Evolutionary conservation across 1,139 yeast species (phyloP).

Genomic region (Diutina siamensis): DNA sequence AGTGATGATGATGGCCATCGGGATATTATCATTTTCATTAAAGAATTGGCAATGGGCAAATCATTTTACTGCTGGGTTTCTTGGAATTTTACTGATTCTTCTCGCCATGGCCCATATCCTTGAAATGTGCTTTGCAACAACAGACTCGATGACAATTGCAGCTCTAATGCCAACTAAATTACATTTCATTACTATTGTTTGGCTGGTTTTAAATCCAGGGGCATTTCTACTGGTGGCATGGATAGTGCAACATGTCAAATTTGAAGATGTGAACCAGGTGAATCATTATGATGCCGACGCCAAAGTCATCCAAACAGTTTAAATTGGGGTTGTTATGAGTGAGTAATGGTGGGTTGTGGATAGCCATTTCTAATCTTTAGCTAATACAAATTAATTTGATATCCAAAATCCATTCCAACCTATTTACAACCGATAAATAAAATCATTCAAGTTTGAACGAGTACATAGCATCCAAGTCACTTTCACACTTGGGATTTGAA

Average conservation of each 20-base stretch:
- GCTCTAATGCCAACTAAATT: neutral
- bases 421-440: neutral
- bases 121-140: neutral
- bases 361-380: too few relatives aligned
- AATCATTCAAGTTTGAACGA: slow-evolving; percentile 25
- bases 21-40: neutral
- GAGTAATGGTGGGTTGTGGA: too few relatives aligned
- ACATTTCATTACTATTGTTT: neutral
- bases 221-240: neutral
- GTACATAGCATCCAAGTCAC: slow-evolving; percentile 31
- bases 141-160: neutral
- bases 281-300: neutral
- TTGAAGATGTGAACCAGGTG: neutral
- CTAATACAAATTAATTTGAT: too few relatives aligned
- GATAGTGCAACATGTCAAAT: neutral
- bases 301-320: too few relatives aligned
- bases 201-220: neutral
- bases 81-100: neutral
- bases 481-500: slow-evolving; percentile 13
- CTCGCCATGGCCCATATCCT: neutral
- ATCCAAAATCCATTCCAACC: too few relatives aligned
- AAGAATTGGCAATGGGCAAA: neutral
- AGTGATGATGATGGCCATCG: neutral
- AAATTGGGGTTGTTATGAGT: too few relatives aligned
- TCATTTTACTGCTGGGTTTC: neutral